Evolutionary conservation across 306 rosid genomes (phyloP), one percentile per base, ranked within the genome.

Genomic region (Amphicarpaea edgeworthii): DNA sequence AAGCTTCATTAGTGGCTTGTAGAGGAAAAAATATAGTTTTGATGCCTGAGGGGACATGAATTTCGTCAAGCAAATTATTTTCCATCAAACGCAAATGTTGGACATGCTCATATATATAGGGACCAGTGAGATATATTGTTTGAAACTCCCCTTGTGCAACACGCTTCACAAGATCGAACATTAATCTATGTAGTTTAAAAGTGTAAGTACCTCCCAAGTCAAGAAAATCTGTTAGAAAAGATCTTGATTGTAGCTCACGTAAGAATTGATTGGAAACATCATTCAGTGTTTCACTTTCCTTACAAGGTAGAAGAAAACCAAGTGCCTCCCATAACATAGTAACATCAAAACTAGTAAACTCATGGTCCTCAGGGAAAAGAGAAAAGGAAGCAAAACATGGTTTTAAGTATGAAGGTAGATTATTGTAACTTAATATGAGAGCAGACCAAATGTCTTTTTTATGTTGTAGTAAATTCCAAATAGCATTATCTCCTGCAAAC

Each of bases 261-360:
- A 30, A 16, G n/a, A 30, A 15, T 15, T 30, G 68, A 61, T 3
- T 67, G 23, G 12, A 8, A 6, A 43, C 23, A 43, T 43, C 57
- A 7, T 43, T 0, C 0, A 43, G 7, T 14, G 55, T 23, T 46
- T 67, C n/a, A 67, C 55, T 9, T 42, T 23, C 6, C 16, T 43
- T 23, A 0, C 57, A 40, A 6, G 40, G 32, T 43, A 57, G 55
- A 67, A 67, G 57, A 43, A 43, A 46, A 43, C 55, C 72, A 67
- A 43, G 23, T 7, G 55, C 61, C 32, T 21, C 32, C 61, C 32
- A 54, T 32, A 21, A 21, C 15, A 0, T 1, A 54, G 1, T 11
- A 21, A 21, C 32, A 21, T 20, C 0, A 54, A 21, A 21, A 4
- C 61, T 54, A 1, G 0, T 0, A 54, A 54, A 1, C 0, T 26